A percentile compares a stretch with the other conserved stretches of the same genome.
These are phyloP conservation scores for Aspergillus intermedius DNA, from an alignment of 2,329 filamentous ascomycete genomes.

Conservation along the genomic window DNA sequence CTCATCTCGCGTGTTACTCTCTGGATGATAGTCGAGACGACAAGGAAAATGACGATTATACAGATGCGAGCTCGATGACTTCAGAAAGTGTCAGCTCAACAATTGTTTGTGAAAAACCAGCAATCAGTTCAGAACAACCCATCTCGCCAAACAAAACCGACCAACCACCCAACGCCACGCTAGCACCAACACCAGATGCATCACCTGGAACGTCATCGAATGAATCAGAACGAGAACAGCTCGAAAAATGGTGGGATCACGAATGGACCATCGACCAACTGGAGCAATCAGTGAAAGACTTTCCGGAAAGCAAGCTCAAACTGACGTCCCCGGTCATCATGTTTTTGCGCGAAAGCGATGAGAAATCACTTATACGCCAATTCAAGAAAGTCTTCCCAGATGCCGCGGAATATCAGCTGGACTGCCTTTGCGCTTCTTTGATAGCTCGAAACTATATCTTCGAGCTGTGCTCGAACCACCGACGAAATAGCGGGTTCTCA, in stretches of 20 bases:
- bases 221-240: constrained; percentile 21
- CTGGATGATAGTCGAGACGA: constrained; percentile 17
- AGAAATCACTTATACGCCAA: constrained; percentile 27
- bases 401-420: constrained; percentile 27
- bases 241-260: constrained; percentile 31
- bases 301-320: constrained; percentile 28
- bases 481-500: constrained; percentile 14
- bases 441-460: constrained; percentile 34
- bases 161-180: constrained; percentile 10
- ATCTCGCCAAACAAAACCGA: constrained; percentile 15
- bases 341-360: constrained; percentile 31
- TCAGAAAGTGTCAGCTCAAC: constrained; percentile 23
- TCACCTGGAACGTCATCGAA: constrained; percentile 16
- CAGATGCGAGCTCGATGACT: constrained; percentile 20
- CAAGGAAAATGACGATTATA: constrained; percentile 24
- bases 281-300: constrained; percentile 31
- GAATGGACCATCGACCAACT: constrained; percentile 36
- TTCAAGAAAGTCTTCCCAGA: constrained; percentile 33
- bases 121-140: constrained; percentile 12
- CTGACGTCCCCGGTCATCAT: constrained; percentile 36
- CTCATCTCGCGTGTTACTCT: constrained; percentile 22
- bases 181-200: constrained; percentile 9
- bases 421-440: constrained; percentile 31
- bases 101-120: constrained; percentile 16
- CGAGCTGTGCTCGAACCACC: constrained; percentile 22